Conservation (phyloP, 768 basidiomycete species). For the Phanerochaete sordida region DNA sequence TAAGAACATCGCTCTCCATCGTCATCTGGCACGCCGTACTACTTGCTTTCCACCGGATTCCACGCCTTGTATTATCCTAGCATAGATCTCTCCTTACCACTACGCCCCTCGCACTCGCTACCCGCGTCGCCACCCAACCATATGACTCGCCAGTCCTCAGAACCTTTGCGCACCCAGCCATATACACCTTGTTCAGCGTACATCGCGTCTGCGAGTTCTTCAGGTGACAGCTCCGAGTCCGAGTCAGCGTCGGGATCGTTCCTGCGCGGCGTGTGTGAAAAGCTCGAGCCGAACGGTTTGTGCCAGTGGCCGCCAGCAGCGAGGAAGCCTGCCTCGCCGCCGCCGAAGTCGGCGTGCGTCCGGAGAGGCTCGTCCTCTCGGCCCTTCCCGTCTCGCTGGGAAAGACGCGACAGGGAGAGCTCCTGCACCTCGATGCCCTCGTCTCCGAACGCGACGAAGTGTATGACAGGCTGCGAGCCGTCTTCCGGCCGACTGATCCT, state of each 20-base stretch:
- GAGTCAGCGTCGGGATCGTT: conserved; percentile 38
- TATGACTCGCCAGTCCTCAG: conserved; percentile 75
- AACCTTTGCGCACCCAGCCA: conserved; percentile 72
- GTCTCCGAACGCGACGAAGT: conserved; percentile 66
- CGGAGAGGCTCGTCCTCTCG: conserved; percentile 50
- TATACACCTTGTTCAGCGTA: conserved; percentile 65
- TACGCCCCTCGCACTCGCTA: conserved; percentile 25
- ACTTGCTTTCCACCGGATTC: neutral
- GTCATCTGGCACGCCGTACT: neutral
- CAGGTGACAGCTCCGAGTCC: conserved; percentile 48
- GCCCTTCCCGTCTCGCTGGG: conserved; percentile 34
- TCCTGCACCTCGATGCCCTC: conserved; percentile 77
- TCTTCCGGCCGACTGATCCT: conserved; percentile 41
- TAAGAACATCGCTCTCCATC: neutral
- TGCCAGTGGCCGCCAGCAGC: conserved; percentile 48
- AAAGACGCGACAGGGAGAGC: conserved; percentile 48
- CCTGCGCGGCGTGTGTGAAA: neutral
- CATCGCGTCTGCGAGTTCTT: conserved; percentile 41
- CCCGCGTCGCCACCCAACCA: conserved; percentile 60
- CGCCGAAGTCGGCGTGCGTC: conserved; percentile 63
- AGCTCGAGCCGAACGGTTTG: conserved; percentile 28
- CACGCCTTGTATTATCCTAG: neutral
- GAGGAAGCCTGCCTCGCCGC: conserved; percentile 60
- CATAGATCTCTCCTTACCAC: neutral
- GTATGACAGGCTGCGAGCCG: conserved; percentile 46